These are phyloP conservation scores for Fusarium chuoi DNA, from an alignment of 2,329 filamentous ascomycete species.

Conservation along the genomic window DNA sequence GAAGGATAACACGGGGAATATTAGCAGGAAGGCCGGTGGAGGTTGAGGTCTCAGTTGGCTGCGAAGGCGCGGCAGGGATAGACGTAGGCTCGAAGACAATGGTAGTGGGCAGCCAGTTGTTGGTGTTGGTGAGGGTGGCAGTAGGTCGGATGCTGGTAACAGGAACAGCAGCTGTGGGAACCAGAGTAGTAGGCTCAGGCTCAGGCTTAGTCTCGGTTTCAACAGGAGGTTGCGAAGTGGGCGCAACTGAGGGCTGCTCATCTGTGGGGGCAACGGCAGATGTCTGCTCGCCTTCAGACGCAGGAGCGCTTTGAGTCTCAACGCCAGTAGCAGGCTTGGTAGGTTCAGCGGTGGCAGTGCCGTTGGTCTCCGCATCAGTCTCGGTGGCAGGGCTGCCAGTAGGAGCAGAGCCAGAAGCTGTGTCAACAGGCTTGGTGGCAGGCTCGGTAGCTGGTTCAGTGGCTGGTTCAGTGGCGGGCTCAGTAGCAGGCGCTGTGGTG, in stretches of 20 bases:
- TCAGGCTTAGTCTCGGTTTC: slow-evolving; percentile 17
- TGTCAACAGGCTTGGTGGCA: slow-evolving; percentile 16
- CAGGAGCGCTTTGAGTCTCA: slow-evolving; percentile 13
- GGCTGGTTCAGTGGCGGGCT: neutral
- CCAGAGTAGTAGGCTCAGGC: slow-evolving; percentile 32
- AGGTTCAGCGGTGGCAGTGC: slow-evolving; percentile 22
- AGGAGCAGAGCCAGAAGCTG: slow-evolving; percentile 1
- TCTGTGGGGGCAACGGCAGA: slow-evolving; percentile 8
- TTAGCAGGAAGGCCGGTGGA: slow-evolving; percentile 69
- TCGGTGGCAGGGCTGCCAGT: slow-evolving; percentile 15
- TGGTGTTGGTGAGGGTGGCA: slow-evolving; percentile 56
- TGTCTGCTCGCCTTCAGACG: slow-evolving; percentile 4
- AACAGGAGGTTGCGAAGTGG: slow-evolving; percentile 23
- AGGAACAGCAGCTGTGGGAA: slow-evolving; percentile 33
- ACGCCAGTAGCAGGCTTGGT: slow-evolving; percentile 5
- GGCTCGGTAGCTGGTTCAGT: slow-evolving; percentile 16
- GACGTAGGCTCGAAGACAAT: slow-evolving; percentile 66
- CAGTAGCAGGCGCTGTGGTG: slow-evolving; percentile 24
- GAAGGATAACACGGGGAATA: slow-evolving; percentile 80
- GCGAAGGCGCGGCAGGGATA: slow-evolving; percentile 40
- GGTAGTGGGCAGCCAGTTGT: slow-evolving; percentile 67
- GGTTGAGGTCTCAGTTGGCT: slow-evolving; percentile 54
- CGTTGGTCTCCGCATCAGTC: slow-evolving; percentile 28
- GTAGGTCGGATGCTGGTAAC: slow-evolving; percentile 56
- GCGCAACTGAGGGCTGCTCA: slow-evolving; percentile 18